phyloP scores from a whole-genome alignment of 768 basidiomycete species.

The Termitomyces titanicus region DNA sequence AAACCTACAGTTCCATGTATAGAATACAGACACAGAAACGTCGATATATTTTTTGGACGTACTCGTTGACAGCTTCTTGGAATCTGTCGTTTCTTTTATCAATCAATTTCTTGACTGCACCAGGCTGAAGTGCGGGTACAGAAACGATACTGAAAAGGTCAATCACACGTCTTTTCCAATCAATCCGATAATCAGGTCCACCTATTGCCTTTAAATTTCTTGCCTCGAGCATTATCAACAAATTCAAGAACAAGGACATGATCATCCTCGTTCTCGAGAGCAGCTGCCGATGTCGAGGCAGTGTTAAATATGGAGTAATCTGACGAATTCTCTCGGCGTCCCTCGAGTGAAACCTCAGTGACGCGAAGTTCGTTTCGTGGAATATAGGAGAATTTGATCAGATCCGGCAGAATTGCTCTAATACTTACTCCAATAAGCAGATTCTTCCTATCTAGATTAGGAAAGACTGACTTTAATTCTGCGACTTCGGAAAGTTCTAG shows the following conservation, averaged over 20 bases:
- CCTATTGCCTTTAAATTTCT: constrained; percentile 27
- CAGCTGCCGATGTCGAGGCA: constrained; percentile 24
- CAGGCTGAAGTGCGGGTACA: constrained; percentile 44
- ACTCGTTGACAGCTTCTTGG: constrained; percentile 67
- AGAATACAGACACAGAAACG: not conserved
- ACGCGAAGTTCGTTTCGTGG: constrained; percentile 58
- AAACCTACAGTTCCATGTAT: constrained; percentile 39
- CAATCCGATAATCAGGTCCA: constrained; percentile 6
- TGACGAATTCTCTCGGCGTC: constrained; percentile 33
- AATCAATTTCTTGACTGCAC: constrained; percentile 64
- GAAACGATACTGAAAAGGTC: constrained; percentile 9
- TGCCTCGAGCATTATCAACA: constrained; percentile 31
- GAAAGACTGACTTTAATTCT: constrained; percentile 67
- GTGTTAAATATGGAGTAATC: constrained; percentile 31
- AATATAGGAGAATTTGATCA: constrained; percentile 81
- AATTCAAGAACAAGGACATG: constrained; percentile 48
- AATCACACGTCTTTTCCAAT: not conserved
- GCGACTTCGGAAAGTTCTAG: constrained; percentile 75
- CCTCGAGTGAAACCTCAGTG: constrained; percentile 32
- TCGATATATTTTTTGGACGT: constrained; percentile 2
- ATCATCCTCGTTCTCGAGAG: constrained; percentile 20
- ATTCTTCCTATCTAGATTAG: not conserved
- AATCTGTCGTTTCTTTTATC: constrained; percentile 69
- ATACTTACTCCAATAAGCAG: not conserved
- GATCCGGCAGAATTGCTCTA: constrained; percentile 78